A percentile compares a stretch with the other conserved stretches of the same genome.
These are phyloP conservation scores for Schizopora paradoxa DNA, from an alignment of 1,284 basidiomycete genomes.

Conservation along the genomic window DNA sequence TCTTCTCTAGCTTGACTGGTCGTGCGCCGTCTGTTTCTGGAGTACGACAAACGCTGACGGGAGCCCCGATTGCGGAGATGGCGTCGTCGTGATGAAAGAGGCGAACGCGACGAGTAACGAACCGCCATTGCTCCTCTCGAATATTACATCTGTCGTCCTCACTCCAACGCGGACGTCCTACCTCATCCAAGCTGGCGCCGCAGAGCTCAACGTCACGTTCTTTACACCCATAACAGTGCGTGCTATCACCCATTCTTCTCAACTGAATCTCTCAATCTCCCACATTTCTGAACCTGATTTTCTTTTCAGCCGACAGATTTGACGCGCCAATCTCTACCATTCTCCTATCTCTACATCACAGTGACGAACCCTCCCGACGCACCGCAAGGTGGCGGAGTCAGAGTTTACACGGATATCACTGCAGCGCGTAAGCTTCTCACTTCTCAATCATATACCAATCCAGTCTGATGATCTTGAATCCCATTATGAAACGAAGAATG, in stretches of 20 bases:
- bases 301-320: slow-evolving; percentile 19
- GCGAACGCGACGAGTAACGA: no score
- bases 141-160: slow-evolving; percentile 5
- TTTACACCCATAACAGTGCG: slow-evolving; percentile 10
- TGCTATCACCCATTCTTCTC: neutral
- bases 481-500: neutral
- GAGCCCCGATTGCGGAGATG: slow-evolving; percentile 31
- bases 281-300: neutral
- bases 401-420: neutral
- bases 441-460: neutral
- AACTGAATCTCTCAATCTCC: no score
- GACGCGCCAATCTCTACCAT: slow-evolving; percentile 9
- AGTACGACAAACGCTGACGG: slow-evolving; percentile 19
- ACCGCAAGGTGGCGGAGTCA: slow-evolving; percentile 16
- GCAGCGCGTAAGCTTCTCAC: neutral
- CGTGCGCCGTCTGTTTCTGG: slow-evolving; percentile 35
- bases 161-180: slow-evolving; percentile 14
- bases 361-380: neutral
- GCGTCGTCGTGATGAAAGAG: slow-evolving; percentile 46
- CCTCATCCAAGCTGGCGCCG: slow-evolving; percentile 5
- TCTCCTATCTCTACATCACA: slow-evolving; percentile 9
- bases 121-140: no score
- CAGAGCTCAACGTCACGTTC: slow-evolving; percentile 9
- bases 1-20: slow-evolving; percentile 29
- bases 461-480: neutral